phyloP scores from a whole-genome alignment of 495 filamentous ascomycete species.

The Tuber calosporum region DNA sequence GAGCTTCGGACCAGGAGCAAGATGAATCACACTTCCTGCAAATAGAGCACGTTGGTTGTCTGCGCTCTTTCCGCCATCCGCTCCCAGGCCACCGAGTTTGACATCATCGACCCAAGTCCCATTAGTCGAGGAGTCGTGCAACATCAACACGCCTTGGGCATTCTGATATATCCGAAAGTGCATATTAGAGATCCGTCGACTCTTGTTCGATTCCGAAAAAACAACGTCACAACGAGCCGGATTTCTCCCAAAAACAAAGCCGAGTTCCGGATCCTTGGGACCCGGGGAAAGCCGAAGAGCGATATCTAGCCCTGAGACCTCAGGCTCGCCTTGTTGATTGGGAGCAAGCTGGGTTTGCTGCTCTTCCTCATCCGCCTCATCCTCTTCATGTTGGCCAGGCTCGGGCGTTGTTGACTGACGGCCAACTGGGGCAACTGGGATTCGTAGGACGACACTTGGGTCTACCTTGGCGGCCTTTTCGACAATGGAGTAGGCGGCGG shows the following conservation, averaged over 20 bases:
- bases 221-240: slow-evolving; percentile 62
- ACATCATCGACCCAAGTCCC: slow-evolving; percentile 75
- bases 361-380: slow-evolving; percentile 49
- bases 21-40: slow-evolving; percentile 63
- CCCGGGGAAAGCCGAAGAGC: slow-evolving; percentile 70
- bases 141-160: slow-evolving; percentile 68
- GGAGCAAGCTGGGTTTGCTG: slow-evolving; percentile 49
- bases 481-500: slow-evolving; percentile 62
- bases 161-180: slow-evolving; percentile 92
- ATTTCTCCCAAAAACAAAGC: slow-evolving; percentile 84
- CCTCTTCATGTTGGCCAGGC: slow-evolving; percentile 39
- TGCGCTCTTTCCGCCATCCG: slow-evolving; percentile 44
- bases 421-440: slow-evolving; percentile 29
- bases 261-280: slow-evolving; percentile 55
- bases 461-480: slow-evolving; percentile 47
- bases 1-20: slow-evolving; percentile 51
- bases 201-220: slow-evolving; percentile 47
- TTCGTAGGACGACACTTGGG: slow-evolving; percentile 54
- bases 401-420: background rate
- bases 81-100: slow-evolving; percentile 47
- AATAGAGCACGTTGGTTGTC: slow-evolving; percentile 57
- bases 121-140: slow-evolving; percentile 86
- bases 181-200: slow-evolving; percentile 67
- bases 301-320: slow-evolving; percentile 48
- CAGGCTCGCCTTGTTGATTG: slow-evolving; percentile 48